These are phyloP conservation scores for Nematodospora anomalae DNA, from an alignment of 1,139 yeast species.

Conservation along the genomic window DNA sequence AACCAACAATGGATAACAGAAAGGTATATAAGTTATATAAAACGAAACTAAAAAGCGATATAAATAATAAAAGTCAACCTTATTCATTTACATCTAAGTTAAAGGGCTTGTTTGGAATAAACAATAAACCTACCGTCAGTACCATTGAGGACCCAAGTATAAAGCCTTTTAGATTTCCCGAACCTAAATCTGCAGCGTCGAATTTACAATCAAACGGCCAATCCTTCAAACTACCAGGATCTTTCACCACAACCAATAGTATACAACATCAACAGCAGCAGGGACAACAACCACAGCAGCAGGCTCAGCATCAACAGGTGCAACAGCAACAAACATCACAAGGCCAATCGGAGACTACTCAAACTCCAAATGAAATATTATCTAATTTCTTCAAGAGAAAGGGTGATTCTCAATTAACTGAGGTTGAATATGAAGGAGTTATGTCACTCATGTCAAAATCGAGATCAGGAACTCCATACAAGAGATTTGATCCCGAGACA, in stretches of 20 bases:
- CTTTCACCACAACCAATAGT: slow-evolving; percentile 6
- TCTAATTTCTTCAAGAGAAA: slow-evolving; percentile 72
- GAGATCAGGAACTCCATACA: slow-evolving; percentile 15
- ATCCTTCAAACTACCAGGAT: slow-evolving; percentile 12
- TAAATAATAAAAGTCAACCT: slow-evolving; percentile 12
- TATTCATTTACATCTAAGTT: slow-evolving; percentile 32
- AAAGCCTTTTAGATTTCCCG: slow-evolving; percentile 8
- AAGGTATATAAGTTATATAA: slow-evolving; percentile 35
- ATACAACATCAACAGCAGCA: slow-evolving; percentile 3
- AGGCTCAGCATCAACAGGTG: no score
- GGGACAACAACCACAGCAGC: neutral
- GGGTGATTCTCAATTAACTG: slow-evolving; percentile 74
- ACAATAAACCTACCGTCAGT: neutral
- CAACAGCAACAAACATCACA: neutral
- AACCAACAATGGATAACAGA: slow-evolving; percentile 52
- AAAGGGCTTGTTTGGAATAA: slow-evolving; percentile 25
- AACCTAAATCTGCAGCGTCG: slow-evolving; percentile 4
- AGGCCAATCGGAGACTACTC: slow-evolving; percentile 4
- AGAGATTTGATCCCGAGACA: neutral
- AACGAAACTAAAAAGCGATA: slow-evolving; percentile 21
- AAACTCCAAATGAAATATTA: slow-evolving; percentile 53
- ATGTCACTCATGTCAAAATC: slow-evolving; percentile 50
- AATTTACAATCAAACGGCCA: neutral
- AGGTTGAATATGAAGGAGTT: slow-evolving; percentile 84
- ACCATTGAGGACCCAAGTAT: slow-evolving; percentile 1